Percentiles rank a stretch among this genome's conserved stretches.
Evolutionary conservation across 202 grass and related monocot genomes (phyloP).

Genomic region (Saccharum hybrid): DNA sequence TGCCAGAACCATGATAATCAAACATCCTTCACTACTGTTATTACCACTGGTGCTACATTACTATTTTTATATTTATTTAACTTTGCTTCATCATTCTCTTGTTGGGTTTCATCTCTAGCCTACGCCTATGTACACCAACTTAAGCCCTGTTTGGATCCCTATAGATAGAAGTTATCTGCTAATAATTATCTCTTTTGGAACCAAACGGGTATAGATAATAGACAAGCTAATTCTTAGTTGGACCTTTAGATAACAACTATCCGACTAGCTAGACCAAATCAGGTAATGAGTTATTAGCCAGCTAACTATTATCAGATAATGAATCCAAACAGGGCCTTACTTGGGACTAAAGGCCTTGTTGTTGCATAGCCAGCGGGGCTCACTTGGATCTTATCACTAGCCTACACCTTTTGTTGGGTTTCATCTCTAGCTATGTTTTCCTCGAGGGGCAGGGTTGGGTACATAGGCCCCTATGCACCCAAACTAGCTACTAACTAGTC

Average conservation of each 20-base stretch:
- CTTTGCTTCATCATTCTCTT: not conserved
- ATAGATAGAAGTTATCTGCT: too few relatives aligned
- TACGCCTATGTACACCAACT: not conserved
- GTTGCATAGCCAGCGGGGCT: not conserved
- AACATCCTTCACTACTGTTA: not conserved
- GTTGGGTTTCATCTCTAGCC: not conserved
- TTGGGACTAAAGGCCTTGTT: not conserved
- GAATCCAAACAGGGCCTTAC: not conserved
- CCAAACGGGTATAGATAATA: too few relatives aligned
- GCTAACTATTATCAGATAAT: too few relatives aligned
- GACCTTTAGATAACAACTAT: too few relatives aligned
- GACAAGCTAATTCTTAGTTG: too few relatives aligned
- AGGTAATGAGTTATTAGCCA: too few relatives aligned
- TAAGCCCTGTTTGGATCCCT: not conserved
- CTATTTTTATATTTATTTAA: constrained; percentile 1
- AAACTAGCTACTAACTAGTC: not conserved
- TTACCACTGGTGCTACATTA: not conserved
- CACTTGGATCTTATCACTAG: not conserved
- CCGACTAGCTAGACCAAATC: too few relatives aligned
- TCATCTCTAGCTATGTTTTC: not conserved
- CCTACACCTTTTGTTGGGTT: not conserved
- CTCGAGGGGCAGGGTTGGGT: not conserved
- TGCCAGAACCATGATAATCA: constrained; percentile 15
- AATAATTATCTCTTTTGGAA: too few relatives aligned
- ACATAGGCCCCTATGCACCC: not conserved